Conservation (phyloP, 140 eudicot species). For the Bidens hawaiensis region DNA sequence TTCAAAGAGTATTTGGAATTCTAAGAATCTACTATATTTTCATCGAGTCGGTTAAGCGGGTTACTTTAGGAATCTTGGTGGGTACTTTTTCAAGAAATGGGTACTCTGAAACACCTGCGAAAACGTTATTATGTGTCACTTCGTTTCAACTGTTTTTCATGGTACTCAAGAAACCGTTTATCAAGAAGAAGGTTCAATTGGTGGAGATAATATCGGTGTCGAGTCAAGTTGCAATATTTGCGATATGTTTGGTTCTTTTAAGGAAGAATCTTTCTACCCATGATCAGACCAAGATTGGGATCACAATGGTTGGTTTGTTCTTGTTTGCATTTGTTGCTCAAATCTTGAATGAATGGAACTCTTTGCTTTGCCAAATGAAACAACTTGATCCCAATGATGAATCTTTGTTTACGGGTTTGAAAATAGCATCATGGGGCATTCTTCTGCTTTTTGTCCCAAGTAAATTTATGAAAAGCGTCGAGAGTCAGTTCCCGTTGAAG, state of each 20-base stretch:
- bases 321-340: constrained; percentile 45
- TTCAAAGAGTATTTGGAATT: constrained; percentile 84
- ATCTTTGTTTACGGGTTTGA: constrained; percentile 48
- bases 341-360: constrained; percentile 72
- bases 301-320: constrained; percentile 57
- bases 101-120: constrained; percentile 52
- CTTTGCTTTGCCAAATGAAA: constrained; percentile 57
- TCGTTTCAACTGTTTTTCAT: constrained; percentile 85
- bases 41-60: constrained; percentile 69
- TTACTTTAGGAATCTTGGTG: constrained; percentile 56
- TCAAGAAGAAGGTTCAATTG: constrained; percentile 80
- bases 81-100: constrained; percentile 54
- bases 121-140: constrained; percentile 54
- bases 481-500: constrained; percentile 31
- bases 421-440: constrained; percentile 61
- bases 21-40: constrained; percentile 80
- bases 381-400: constrained; percentile 52
- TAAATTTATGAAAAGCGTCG: constrained; percentile 35
- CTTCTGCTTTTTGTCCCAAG: constrained; percentile 50
- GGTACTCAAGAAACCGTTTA: constrained; percentile 91
- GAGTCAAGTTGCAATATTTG: constrained; percentile 60
- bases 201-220: constrained; percentile 80
- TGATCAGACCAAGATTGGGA: constrained; percentile 52
- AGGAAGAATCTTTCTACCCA: constrained; percentile 35
- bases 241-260: constrained; percentile 44